phyloP scores from a whole-genome alignment of 352 stramenopile species.

The Phytophthora tubulina region DNA sequence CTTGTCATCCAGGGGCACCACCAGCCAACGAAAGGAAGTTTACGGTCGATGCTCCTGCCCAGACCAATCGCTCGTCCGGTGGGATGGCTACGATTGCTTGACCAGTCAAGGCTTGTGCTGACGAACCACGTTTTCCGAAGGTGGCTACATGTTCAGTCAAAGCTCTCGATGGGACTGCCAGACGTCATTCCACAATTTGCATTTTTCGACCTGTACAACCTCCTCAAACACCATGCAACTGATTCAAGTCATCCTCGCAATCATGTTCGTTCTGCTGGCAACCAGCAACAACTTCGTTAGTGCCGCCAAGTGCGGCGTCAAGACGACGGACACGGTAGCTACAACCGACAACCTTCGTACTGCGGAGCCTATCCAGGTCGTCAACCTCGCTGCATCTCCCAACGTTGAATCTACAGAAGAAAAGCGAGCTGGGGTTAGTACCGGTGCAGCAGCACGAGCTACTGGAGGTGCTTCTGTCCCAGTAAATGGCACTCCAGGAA shows the following conservation, averaged over 20 bases:
- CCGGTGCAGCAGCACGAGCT: not conserved
- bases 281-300: not conserved
- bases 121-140: not conserved
- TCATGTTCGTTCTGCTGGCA: conserved; percentile 14
- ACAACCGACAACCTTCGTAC: conserved; percentile 1
- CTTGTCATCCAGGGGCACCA: not conserved
- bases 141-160: not conserved
- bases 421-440: conserved; percentile 9
- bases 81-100: conserved; percentile 5
- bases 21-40: conserved; percentile 21
- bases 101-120: not conserved
- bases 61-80: not conserved
- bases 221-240: conserved; percentile 16
- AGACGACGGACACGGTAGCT: not conserved
- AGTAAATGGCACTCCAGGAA: not conserved
- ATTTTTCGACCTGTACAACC: not conserved
- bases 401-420: not conserved
- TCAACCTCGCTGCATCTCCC: not conserved
- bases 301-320: conserved; percentile 17
- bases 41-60: conserved; percentile 2
- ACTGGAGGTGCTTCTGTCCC: conserved; percentile 4
- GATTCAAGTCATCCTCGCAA: conserved; percentile 5
- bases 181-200: conserved; percentile 24
- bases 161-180: not conserved
- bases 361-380: not conserved